phyloP scores from a whole-genome alignment of 371 early-diverging fungal species.

The Entomophthora muscae region DNA sequence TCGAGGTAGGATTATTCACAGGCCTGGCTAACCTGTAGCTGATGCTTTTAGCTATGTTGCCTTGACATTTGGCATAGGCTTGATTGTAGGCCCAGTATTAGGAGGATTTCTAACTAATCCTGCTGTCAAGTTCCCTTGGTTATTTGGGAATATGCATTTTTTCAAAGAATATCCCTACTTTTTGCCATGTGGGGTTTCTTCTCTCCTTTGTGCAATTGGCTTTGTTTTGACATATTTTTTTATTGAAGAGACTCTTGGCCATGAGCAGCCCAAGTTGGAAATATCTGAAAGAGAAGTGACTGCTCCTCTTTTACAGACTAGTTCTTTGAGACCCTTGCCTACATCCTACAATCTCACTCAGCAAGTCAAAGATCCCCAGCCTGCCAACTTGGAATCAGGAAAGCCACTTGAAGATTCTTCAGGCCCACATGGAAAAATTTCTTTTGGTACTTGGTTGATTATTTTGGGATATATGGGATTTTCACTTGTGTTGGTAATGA shows the following conservation, averaged over 20 bases:
- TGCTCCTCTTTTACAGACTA: neutral
- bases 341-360: too few relatives aligned
- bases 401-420: too few relatives aligned
- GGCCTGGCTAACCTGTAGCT: neutral
- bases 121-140: conserved; percentile 32
- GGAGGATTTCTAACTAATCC: conserved; percentile 72
- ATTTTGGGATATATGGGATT: conserved; percentile 15
- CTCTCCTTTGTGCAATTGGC: conserved; percentile 36
- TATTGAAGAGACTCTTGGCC: conserved; percentile 47
- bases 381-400: too few relatives aligned
- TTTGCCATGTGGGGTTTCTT: conserved; percentile 61
- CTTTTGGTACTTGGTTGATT: neutral
- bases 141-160: conserved; percentile 44
- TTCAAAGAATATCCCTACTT: conserved; percentile 58
- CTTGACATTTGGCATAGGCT: conserved; percentile 4
- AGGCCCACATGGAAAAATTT: conserved; percentile 2
- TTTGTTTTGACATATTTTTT: conserved; percentile 40
- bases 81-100: conserved; percentile 42
- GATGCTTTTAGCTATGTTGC: conserved; percentile 5
- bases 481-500: conserved; percentile 44
- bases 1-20: conserved; percentile 19
- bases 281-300: neutral
- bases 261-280: neutral
- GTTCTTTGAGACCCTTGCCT: neutral
- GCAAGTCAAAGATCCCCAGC: too few relatives aligned